Percentiles rank a stretch among this genome's conserved stretches.
phyloP scores from a whole-genome alignment of 2,329 filamentous ascomycete genomes.

The Sclerotinia nivalis region DNA sequence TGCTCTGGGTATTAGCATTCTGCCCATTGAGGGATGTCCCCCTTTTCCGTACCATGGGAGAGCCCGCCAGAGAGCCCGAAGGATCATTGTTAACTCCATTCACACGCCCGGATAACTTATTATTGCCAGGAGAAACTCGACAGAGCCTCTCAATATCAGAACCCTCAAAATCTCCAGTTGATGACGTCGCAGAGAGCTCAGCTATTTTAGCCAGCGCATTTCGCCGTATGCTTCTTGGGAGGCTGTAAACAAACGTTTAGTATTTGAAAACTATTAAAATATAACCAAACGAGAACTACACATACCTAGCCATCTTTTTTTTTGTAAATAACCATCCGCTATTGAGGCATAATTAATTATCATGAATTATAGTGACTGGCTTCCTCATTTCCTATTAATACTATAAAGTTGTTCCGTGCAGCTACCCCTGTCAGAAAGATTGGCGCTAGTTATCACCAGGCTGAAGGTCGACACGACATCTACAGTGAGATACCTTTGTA shows the following conservation, averaged over 20 bases:
- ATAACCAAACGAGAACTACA: not conserved
- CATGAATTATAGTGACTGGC: not conserved
- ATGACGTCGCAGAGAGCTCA: constrained; percentile 57
- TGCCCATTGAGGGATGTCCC: not conserved
- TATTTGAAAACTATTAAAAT: not conserved
- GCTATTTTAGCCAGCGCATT: constrained; percentile 67
- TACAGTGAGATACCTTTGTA: constrained; percentile 16
- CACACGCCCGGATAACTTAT: constrained; percentile 45
- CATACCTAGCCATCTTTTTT: constrained; percentile 20
- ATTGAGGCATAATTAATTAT: not conserved
- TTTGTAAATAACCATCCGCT: not conserved
- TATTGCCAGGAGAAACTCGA: constrained; percentile 55
- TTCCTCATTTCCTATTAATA: not conserved
- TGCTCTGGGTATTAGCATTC: constrained; percentile 43
- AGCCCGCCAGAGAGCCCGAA: constrained; percentile 49
- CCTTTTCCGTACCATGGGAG: constrained; percentile 57
- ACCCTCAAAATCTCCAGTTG: constrained; percentile 57
- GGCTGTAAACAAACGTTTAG: constrained; percentile 26
- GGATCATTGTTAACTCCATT: constrained; percentile 52
- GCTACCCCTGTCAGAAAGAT: constrained; percentile 36
- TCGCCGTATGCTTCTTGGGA: constrained; percentile 58
- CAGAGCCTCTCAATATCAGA: constrained; percentile 65
- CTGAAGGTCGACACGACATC: constrained; percentile 35
- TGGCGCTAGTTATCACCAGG: constrained; percentile 29
- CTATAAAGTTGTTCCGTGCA: constrained; percentile 4